phyloP scores from a whole-genome alignment of 306 rosid genomes.

The Acacia confusa region DNA sequence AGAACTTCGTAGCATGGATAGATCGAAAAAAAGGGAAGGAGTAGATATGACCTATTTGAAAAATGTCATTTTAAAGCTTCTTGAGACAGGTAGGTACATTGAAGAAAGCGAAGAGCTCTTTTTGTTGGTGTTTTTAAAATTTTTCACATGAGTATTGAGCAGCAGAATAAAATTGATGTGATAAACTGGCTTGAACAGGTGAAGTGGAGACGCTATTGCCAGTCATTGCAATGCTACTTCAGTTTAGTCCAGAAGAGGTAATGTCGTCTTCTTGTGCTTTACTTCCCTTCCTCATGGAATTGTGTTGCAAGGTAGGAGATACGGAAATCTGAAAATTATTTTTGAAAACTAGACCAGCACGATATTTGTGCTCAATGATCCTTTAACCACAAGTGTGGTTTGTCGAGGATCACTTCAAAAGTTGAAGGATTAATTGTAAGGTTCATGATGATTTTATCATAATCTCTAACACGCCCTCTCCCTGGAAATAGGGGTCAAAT shows the following conservation, averaged over 20 bases:
- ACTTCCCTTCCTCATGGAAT: slow-evolving; percentile 10
- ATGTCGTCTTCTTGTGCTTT: slow-evolving; percentile 24
- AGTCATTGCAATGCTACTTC: slow-evolving; percentile 95
- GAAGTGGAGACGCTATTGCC: slow-evolving; percentile 96
- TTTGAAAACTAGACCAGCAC: not conserved
- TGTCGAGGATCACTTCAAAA: not conserved
- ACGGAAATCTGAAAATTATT: not conserved
- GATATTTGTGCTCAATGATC: not conserved
- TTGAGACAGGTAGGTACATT: slow-evolving; percentile 73
- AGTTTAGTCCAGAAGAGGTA: slow-evolving; percentile 99
- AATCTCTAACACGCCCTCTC: not conserved
- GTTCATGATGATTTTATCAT: not conserved
- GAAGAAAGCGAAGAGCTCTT: slow-evolving; percentile 19
- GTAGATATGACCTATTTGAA: slow-evolving; percentile 94
- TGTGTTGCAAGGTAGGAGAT: slow-evolving; percentile 13
- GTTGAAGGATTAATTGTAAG: not conserved
- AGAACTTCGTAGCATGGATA: slow-evolving; percentile 82
- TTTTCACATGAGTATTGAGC: slow-evolving; percentile 3
- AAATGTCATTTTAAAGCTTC: slow-evolving; percentile 94
- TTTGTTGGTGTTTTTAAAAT: slow-evolving; percentile 13
- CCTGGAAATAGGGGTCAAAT: not conserved
- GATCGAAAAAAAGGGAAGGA: slow-evolving; percentile 90
- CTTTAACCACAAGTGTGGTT: not conserved
- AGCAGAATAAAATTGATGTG: not conserved
- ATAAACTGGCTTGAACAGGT: slow-evolving; percentile 49